Conservation (phyloP, 1,284 basidiomycete species). For the Hypsizygus ulmarius region DNA sequence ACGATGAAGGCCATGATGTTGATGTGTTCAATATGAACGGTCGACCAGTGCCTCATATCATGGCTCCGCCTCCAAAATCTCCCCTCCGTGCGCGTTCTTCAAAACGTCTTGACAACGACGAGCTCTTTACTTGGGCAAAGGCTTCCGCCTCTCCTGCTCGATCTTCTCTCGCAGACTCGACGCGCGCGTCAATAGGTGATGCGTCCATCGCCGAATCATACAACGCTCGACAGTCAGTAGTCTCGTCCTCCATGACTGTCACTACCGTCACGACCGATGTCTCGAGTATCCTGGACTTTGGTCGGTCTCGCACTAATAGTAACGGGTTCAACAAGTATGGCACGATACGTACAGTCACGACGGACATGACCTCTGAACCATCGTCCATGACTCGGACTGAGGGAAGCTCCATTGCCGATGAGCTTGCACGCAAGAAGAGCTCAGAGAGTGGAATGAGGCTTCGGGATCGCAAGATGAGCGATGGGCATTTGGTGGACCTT, state of each 20-base stretch:
- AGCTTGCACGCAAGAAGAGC: constrained; percentile 40
- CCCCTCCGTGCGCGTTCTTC: constrained; percentile 44
- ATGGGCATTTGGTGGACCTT: constrained; percentile 56
- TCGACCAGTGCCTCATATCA: constrained; percentile 32
- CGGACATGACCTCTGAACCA: constrained; percentile 68
- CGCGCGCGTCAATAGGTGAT: constrained; percentile 30
- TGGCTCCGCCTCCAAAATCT: constrained; percentile 49
- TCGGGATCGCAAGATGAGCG: constrained; percentile 62
- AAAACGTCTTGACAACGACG: constrained; percentile 30
- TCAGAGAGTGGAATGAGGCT: constrained; percentile 28
- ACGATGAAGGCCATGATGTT: constrained; percentile 8
- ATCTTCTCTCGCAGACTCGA: constrained; percentile 24
- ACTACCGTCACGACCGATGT: constrained; percentile 55
- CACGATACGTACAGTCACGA: constrained; percentile 76
- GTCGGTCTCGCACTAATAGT: constrained; percentile 37
- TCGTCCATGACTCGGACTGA: constrained; percentile 64
- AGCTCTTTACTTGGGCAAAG: constrained; percentile 31
- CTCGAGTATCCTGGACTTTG: constrained; percentile 63
- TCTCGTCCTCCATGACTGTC: constrained; percentile 45
- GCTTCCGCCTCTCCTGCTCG: constrained; percentile 27
- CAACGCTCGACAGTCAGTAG: constrained; percentile 44
- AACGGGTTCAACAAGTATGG: constrained; percentile 59
- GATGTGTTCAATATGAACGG: constrained; percentile 11
- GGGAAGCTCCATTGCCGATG: constrained; percentile 54
- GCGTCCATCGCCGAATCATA: constrained; percentile 27